Evolutionary conservation across 805 yeast species (phyloP).

Genomic region (Starmerella sirachaensis): DNA sequence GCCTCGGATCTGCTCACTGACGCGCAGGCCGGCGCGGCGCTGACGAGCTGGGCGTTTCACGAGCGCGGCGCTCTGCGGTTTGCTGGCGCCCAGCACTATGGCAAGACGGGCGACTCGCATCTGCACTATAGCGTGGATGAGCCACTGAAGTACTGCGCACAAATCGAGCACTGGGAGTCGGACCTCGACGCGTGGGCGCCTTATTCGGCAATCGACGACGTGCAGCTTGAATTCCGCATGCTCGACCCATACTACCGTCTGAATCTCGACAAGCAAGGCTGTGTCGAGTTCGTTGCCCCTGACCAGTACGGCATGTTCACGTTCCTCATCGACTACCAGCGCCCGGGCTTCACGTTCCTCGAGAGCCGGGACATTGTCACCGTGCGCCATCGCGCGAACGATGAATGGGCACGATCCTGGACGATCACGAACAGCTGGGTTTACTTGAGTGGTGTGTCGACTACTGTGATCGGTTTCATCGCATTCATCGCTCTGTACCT

Average conservation of each 20-base stretch:
- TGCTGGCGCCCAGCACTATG: constrained; percentile 43
- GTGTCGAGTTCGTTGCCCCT: constrained; percentile 56
- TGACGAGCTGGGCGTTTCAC: constrained; percentile 61
- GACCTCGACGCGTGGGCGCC: constrained; percentile 53
- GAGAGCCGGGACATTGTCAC: constrained; percentile 60
- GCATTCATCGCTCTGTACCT: constrained; percentile 58
- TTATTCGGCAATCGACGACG: constrained; percentile 40
- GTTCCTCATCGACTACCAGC: constrained; percentile 61
- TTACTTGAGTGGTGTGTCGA: constrained; percentile 56
- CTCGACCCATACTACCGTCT: constrained; percentile 91
- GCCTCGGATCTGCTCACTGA: constrained; percentile 42
- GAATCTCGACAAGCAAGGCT: constrained; percentile 35
- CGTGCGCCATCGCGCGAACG: constrained; percentile 87
- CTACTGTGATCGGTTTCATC: constrained; percentile 68
- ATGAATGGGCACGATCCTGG: constrained; percentile 89
- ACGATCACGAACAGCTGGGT: constrained; percentile 90
- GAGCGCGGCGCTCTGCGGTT: constrained; percentile 48
- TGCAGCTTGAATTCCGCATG: constrained; percentile 79
- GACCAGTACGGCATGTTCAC: constrained; percentile 97
- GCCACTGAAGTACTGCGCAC: constrained; percentile 42
- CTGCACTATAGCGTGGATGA: constrained; percentile 64
- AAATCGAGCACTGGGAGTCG: constrained; percentile 35
- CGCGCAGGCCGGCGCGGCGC: constrained; percentile 27
- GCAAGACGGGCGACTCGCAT: constrained; percentile 30
- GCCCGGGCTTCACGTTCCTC: constrained; percentile 62